Evolutionary conservation across 768 basidiomycete species (phyloP), one percentile per base, ranked within the genome.

Genomic region (Favolaschia claudopus): DNA sequence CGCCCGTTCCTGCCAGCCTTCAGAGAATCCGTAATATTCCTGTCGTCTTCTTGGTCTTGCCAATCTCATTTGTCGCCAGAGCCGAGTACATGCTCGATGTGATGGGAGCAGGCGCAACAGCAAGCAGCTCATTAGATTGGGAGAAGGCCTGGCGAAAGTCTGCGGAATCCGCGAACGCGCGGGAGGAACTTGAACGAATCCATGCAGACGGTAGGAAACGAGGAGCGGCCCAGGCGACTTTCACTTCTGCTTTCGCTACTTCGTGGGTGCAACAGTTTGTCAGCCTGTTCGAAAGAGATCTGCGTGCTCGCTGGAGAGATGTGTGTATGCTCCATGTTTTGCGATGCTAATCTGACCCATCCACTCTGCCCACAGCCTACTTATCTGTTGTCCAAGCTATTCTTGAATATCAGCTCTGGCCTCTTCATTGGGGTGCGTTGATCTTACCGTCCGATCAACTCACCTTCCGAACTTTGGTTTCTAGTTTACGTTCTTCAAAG

Each of bases 41-140:
- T 42, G 25, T 9, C 3, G 25, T 24, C 7, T 38, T 19, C n/a
- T 51, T 38, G n/a, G n/a, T 33, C 5, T 58, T 40, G 40, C n/a
- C n/a, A n/a, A n/a, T n/a, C 8, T n/a, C 7, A 24, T 33, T 49
- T 40, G 46, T n/a, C 29, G 28, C 0, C 34, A 85, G 84, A 42
- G 85, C 85, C 27, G 85, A 86, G 58, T 86, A 79, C 58, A 85
- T 86, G 77, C 79, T 91, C 19, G 85, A n/a, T n/a, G n/a, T n/a
- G n/a, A n/a, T n/a, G n/a, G n/a, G n/a, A n/a, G n/a, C n/a, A n/a
- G n/a, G n/a, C n/a, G n/a, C n/a, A n/a, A n/a, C n/a, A n/a, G n/a
- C n/a, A n/a, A n/a, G n/a, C n/a, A n/a, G n/a, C n/a, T 87, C 20
- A 87, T 85, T 46, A 91, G 79, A 91, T 56, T 92, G 90, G 63